These are phyloP conservation scores for Cladosporium oxysporum DNA, from an alignment of 2,329 filamentous ascomycete species.

Conservation along the genomic window DNA sequence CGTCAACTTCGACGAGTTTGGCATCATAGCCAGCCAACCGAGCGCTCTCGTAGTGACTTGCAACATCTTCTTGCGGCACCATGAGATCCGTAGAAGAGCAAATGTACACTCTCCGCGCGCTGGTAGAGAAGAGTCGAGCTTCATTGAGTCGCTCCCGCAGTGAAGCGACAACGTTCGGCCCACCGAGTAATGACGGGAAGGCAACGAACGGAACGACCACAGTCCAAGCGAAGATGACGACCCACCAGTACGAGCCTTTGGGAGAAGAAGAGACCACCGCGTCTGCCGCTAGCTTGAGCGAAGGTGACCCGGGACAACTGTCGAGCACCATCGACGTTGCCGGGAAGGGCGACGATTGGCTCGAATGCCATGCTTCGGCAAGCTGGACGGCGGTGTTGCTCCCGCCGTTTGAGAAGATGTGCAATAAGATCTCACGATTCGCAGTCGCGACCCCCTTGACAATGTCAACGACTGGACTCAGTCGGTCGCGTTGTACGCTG, in stretches of 20 bases:
- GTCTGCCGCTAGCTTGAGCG: constrained; percentile 21
- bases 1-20: neutral
- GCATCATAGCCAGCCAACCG: neutral
- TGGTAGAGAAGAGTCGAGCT: constrained; percentile 15
- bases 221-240: constrained; percentile 1
- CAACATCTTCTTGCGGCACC: constrained; percentile 57
- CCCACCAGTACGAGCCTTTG: constrained; percentile 19
- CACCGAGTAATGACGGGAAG: constrained; percentile 17
- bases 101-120: constrained; percentile 53
- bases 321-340: constrained; percentile 30
- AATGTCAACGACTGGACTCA: neutral
- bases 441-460: neutral
- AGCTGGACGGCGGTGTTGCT: constrained; percentile 32
- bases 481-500: neutral
- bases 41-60: neutral
- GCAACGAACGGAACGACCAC: constrained; percentile 6
- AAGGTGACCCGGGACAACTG: constrained; percentile 30
- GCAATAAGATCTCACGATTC: constrained; percentile 29
- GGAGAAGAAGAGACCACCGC: constrained; percentile 26
- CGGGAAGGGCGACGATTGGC: constrained; percentile 20
- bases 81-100: constrained; percentile 62
- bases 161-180: constrained; percentile 8
- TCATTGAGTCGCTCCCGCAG: constrained; percentile 24
- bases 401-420: constrained; percentile 40
- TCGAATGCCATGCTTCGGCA: constrained; percentile 21